A percentile compares a stretch with the other conserved stretches of the same genome.
These are phyloP conservation scores for Lactifluus hygrophoroides DNA, from an alignment of 768 basidiomycete genomes.

Conservation along the genomic window DNA sequence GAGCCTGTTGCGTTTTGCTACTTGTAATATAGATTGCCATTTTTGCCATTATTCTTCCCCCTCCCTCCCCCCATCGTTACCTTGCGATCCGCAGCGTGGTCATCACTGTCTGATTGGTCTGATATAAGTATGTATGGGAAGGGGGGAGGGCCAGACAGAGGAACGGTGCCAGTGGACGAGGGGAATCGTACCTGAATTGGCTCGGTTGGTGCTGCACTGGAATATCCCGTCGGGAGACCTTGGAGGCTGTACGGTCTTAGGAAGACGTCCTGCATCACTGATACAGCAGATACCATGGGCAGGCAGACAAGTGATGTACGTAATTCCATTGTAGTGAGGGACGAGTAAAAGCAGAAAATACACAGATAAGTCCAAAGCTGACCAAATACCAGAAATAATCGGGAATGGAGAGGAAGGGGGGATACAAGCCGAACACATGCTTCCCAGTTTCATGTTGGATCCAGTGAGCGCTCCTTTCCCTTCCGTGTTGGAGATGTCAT, in stretches of 20 bases:
- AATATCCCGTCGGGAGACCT: not conserved
- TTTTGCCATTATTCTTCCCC: too few relatives aligned
- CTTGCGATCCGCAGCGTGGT: not conserved
- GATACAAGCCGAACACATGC: not conserved
- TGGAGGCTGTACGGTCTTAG: not conserved
- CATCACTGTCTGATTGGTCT: too few relatives aligned
- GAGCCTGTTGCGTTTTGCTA: not conserved
- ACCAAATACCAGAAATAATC: not conserved
- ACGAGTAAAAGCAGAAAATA: not conserved
- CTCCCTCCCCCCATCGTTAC: too few relatives aligned
- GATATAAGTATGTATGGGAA: not conserved
- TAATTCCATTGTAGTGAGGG: not conserved
- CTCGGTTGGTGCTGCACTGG: not conserved
- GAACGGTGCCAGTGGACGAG: not conserved
- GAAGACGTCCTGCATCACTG: not conserved
- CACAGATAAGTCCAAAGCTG: slow-evolving; percentile 1
- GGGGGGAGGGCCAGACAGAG: not conserved
- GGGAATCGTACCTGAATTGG: not conserved
- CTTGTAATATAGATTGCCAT: too few relatives aligned
- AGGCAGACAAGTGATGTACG: not conserved
- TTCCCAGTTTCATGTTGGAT: slow-evolving; percentile 5
- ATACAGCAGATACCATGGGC: not conserved
- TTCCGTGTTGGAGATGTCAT: slow-evolving; percentile 35
- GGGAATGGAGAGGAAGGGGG: not conserved
- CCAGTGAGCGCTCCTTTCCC: slow-evolving; percentile 38